These are phyloP conservation scores for Bipolaris oryzae DNA, from an alignment of 2,329 filamentous ascomycete species.

Conservation along the genomic window DNA sequence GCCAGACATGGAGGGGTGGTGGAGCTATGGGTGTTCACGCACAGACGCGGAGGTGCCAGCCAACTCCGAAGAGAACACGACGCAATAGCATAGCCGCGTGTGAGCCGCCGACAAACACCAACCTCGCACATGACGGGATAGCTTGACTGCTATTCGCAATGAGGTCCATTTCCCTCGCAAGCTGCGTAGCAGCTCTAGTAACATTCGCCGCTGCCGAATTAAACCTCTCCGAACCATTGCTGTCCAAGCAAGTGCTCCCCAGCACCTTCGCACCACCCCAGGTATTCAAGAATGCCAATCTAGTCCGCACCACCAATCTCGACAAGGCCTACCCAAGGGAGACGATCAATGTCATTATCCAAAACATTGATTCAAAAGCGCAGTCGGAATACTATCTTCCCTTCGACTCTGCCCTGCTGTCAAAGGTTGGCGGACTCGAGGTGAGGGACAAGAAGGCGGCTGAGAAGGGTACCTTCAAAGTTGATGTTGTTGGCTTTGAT, in stretches of 20 bases:
- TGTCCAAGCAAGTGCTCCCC: conserved; percentile 56
- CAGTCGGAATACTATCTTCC: conserved; percentile 92
- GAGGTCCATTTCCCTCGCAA: conserved; percentile 48
- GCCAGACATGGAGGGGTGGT: conserved; percentile 16
- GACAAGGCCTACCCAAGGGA: conserved; percentile 93
- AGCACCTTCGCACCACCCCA: conserved; percentile 78
- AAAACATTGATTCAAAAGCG: conserved; percentile 79
- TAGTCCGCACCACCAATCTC: conserved; percentile 86
- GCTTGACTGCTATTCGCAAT: conserved; percentile 44
- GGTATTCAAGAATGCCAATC: conserved; percentile 91
- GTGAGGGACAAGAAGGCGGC: conserved; percentile 89
- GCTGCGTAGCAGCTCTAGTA: conserved; percentile 63
- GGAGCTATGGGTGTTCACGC: conserved; percentile 24
- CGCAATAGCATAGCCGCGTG: conserved; percentile 38
- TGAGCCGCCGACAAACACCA: conserved; percentile 17
- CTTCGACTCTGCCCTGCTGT: conserved; percentile 77
- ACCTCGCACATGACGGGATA: conserved; percentile 43
- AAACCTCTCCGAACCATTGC: conserved; percentile 64
- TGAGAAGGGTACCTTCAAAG: conserved; percentile 68
- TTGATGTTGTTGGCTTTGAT: conserved; percentile 68
- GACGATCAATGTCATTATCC: conserved; percentile 89
- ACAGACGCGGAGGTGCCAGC: conserved; percentile 30
- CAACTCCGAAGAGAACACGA: conserved; percentile 47
- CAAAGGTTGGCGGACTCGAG: conserved; percentile 82
- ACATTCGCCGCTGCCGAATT: conserved; percentile 63